phyloP scores from a whole-genome alignment of 352 stramenopile genomes.

The Globisporangium sylvaticum region DNA sequence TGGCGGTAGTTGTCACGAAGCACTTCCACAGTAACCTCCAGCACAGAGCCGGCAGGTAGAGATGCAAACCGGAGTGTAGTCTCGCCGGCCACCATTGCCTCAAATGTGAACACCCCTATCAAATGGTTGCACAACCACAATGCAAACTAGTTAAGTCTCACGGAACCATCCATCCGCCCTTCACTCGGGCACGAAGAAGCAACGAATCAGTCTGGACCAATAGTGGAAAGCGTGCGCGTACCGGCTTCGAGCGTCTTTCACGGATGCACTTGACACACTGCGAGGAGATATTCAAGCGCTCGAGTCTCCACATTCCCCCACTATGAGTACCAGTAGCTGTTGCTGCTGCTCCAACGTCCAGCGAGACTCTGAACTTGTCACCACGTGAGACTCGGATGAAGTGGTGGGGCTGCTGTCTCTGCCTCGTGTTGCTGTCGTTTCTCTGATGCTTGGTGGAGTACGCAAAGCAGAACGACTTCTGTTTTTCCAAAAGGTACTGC shows the following conservation, averaged over 20 bases:
- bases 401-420: neutral
- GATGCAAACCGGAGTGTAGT: neutral
- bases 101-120: slow-evolving; percentile 4
- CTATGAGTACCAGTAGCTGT: neutral
- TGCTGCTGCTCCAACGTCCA: neutral
- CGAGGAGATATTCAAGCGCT: neutral
- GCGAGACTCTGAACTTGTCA: neutral
- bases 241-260: neutral
- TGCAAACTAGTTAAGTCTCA: neutral
- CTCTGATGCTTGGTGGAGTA: neutral
- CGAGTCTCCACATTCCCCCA: neutral
- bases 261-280: neutral
- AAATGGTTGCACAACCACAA: neutral
- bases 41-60: neutral
- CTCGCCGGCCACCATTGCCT: neutral
- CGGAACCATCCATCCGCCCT: neutral
- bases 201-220: neutral
- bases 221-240: neutral
- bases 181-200: neutral
- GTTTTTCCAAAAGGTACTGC: neutral
- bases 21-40: slow-evolving; percentile 8
- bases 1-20: neutral
- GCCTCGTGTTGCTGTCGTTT: neutral
- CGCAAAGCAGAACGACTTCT: slow-evolving; percentile 1
- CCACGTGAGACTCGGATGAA: neutral